phyloP scores from a whole-genome alignment of 345 rosid genomes.

The Gynandropsis gynandra region DNA sequence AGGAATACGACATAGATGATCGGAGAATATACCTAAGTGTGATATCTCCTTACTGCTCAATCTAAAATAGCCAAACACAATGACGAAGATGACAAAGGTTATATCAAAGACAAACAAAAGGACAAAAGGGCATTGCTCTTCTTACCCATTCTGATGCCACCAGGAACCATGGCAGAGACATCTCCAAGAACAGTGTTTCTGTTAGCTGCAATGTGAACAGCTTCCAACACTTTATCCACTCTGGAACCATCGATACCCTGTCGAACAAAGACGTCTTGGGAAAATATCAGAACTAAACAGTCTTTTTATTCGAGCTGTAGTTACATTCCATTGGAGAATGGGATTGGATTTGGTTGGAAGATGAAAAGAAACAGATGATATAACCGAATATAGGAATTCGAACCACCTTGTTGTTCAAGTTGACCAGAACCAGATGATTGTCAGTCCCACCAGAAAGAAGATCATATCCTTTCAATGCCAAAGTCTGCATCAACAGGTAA shows the following conservation, averaged over 20 bases:
- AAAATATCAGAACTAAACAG: background rate
- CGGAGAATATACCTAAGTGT: no score
- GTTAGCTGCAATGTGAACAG: slow-evolving; percentile 97
- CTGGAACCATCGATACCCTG: slow-evolving; percentile 95
- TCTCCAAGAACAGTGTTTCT: slow-evolving; percentile 99
- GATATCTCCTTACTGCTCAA: no score
- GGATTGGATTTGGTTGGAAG: no score
- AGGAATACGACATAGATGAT: no score
- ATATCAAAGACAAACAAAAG: no score
- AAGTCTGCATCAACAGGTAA: slow-evolving; percentile 46
- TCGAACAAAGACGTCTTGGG: background rate
- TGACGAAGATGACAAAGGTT: no score
- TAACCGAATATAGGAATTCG: slow-evolving; percentile 5
- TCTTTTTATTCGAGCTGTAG: background rate
- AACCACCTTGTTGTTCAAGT: slow-evolving; percentile 79
- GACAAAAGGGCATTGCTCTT: background rate
- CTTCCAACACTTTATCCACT: slow-evolving; percentile 97
- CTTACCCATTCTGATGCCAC: slow-evolving; percentile 99
- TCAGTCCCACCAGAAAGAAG: slow-evolving; percentile 99
- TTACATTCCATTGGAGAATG: no score
- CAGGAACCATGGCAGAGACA: slow-evolving; percentile 99
- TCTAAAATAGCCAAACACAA: no score
- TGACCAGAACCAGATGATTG: slow-evolving; percentile 94
- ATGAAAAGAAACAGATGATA: background rate
- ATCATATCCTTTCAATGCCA: slow-evolving; percentile 58